Evolutionary conservation across 2,329 filamentous ascomycete genomes (phyloP), one percentile per base, ranked within the genome.

Genomic region (Aspergillus sp.): DNA sequence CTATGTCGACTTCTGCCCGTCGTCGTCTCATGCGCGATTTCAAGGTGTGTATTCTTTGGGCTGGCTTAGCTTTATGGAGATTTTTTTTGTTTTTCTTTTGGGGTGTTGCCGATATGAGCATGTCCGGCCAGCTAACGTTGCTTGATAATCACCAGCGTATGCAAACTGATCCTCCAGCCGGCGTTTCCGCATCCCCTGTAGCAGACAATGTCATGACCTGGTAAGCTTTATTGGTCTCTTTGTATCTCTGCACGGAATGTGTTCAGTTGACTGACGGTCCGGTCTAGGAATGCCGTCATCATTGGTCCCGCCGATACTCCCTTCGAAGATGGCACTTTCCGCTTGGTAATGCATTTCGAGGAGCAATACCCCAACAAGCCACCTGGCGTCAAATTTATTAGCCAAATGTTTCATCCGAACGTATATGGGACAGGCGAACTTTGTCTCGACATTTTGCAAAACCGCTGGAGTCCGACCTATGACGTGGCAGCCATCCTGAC

Each of bases 281-380:
- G 30, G 6, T 32, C 42, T 58, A 96, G 91, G 91, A 98, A 98
- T 66, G 91, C 91, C 46, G 91, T 97, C 53, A 98, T 98, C 52
- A 97, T 98, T 59, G 91, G 91, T 7, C 91, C 91, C 35, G 88
- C 88, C 50, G 93, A 98, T 63, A 98, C 93, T 1, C 91, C 93
- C 1, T 98, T 97, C 62, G 93, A 98, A 71, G 93, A 98, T 68
- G 93, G 93, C 52, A 98, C 93, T 26, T 98, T 98, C 68, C 80
- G 91, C 56, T 83, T 98, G 7, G 90, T 97, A 44, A 97, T 98
- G 91, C 89, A 96, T 65, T 98, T 98, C 59, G 93, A 97, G 66
- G 93, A 98, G 69, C 90, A 95, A 63, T 98, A 98, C 61, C 93
- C 93, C 29, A 98, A 97, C 73, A 97, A 97, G 68, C 93, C 93